Percentiles rank a stretch among this genome's conserved stretches.
phyloP scores from a whole-genome alignment of 1,284 basidiomycete species.

The Fistulina hepatica region DNA sequence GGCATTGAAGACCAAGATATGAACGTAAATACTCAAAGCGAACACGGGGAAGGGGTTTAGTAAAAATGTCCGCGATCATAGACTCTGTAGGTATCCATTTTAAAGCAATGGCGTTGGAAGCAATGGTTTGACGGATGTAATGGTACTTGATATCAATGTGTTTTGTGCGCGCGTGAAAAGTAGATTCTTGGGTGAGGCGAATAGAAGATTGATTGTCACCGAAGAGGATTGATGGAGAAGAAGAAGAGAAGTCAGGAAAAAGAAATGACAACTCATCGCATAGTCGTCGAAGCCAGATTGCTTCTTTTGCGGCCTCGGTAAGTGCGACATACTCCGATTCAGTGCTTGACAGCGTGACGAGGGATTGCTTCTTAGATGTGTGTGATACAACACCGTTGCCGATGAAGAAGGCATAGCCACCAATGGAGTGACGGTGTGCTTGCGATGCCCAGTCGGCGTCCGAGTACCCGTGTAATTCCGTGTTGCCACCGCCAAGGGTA shows the following conservation, averaged over 20 bases:
- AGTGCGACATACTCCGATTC: too few relatives aligned
- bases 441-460: conserved; percentile 10
- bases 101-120: neutral
- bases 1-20: too few relatives aligned
- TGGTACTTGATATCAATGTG: conserved; percentile 2
- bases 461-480: neutral
- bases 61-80: conserved; percentile 3
- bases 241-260: too few relatives aligned
- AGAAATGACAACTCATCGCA: too few relatives aligned
- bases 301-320: too few relatives aligned
- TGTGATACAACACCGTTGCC: conserved; percentile 7
- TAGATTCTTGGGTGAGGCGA: neutral
- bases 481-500: neutral
- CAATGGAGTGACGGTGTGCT: conserved; percentile 9
- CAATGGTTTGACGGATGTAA: conserved; percentile 1
- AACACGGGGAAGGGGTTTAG: conserved; percentile 6
- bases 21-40: too few relatives aligned
- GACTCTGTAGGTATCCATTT: neutral
- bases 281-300: too few relatives aligned
- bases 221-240: too few relatives aligned
- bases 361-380: too few relatives aligned
- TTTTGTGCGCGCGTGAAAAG: neutral
- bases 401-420: conserved; percentile 7
- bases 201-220: neutral
- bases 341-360: too few relatives aligned